phyloP scores from a whole-genome alignment of 257 asterid genomes.

The Fraxinus cuspidata region DNA sequence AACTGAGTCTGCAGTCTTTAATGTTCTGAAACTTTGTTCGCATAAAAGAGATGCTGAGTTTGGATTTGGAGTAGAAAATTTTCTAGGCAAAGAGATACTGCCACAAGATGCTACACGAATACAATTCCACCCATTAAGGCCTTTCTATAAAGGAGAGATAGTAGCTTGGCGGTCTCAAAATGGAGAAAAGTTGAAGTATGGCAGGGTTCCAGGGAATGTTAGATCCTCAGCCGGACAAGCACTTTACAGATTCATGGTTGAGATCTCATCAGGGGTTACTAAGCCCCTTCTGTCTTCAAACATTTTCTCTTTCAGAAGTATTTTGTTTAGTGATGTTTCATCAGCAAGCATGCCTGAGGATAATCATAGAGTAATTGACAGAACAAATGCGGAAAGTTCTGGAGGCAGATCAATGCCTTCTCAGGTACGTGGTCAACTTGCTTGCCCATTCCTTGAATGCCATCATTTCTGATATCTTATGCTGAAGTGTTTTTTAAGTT shows the following conservation, averaged over 20 bases:
- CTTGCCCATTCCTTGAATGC: slow-evolving; percentile 8
- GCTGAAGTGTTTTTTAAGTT: slow-evolving; percentile 17
- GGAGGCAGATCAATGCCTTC: slow-evolving; percentile 47
- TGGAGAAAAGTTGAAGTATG: slow-evolving; percentile 87
- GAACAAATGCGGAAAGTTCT: slow-evolving; percentile 46
- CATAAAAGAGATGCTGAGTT: slow-evolving; percentile 44
- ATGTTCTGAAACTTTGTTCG: slow-evolving; percentile 65
- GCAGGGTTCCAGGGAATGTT: slow-evolving; percentile 81
- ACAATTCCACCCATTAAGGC: slow-evolving; percentile 92
- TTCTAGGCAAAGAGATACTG: slow-evolving; percentile 70
- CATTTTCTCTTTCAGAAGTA: slow-evolving; percentile 81
- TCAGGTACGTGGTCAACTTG: slow-evolving; percentile 49
- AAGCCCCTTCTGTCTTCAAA: slow-evolving; percentile 74
- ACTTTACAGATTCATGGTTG: slow-evolving; percentile 73
- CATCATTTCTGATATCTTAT: neutral
- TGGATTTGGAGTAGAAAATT: slow-evolving; percentile 52
- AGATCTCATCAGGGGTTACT: slow-evolving; percentile 59
- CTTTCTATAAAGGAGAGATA: slow-evolving; percentile 88
- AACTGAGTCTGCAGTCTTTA: slow-evolving; percentile 61
- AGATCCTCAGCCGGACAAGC: slow-evolving; percentile 94
- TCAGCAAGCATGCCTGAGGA: slow-evolving; percentile 43
- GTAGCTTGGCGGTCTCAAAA: slow-evolving; percentile 89
- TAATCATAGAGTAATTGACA: slow-evolving; percentile 33
- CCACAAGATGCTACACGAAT: slow-evolving; percentile 89
- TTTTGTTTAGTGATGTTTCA: slow-evolving; percentile 52